These are phyloP conservation scores for Typha latifolia DNA, from an alignment of 176 grass and related monocot genomes.

Conservation along the genomic window DNA sequence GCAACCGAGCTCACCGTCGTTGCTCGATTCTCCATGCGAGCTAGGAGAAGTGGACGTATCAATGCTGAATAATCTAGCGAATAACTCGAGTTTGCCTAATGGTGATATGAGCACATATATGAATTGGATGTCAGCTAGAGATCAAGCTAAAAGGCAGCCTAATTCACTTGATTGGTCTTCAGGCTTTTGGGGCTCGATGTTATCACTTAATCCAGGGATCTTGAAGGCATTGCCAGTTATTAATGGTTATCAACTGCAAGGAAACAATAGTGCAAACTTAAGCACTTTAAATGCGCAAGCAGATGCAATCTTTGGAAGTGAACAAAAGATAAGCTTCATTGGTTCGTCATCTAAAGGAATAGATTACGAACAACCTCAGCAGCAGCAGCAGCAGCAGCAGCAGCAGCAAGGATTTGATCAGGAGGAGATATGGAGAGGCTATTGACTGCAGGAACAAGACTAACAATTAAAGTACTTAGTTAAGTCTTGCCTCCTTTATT, in stretches of 20 bases:
- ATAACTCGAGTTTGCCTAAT: background rate
- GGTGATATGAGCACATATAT: background rate
- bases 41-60: conserved; percentile 23
- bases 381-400: conserved; percentile 1
- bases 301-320: background rate
- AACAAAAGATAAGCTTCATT: conserved; percentile 4
- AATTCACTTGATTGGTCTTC: conserved; percentile 6
- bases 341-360: conserved; percentile 1
- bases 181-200: background rate
- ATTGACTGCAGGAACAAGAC: background rate
- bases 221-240: conserved; percentile 6
- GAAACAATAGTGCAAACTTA: background rate
- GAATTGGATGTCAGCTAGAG: conserved; percentile 11
- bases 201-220: background rate
- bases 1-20: background rate
- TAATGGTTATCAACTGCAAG: background rate
- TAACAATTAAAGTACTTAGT: background rate
- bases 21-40: conserved; percentile 23
- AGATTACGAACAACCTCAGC: background rate
- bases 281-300: background rate
- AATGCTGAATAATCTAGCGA: conserved; percentile 10
- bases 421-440: conserved; percentile 7
- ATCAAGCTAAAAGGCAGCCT: background rate
- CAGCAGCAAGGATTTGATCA: conserved; percentile 2
- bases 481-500: background rate